Base-by-base conservation (phyloP, 139 green algal genomes). In the Trebouxia sp. region DNA sequence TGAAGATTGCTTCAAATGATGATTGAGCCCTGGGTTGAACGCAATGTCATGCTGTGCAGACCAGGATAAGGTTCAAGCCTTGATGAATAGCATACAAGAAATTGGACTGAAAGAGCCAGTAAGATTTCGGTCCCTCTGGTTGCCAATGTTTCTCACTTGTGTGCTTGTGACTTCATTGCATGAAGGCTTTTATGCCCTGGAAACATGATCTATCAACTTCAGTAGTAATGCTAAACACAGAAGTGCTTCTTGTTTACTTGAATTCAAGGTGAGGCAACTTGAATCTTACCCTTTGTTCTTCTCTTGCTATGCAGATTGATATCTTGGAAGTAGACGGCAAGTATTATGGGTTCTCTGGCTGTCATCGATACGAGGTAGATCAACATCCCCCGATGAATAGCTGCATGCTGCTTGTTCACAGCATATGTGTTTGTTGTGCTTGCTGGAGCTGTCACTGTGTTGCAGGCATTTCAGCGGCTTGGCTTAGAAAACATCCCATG, bases 261-360 rank as follows among this genome's bases (percentile, higher is more conserved):
- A 66, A 28, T 48, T n/a, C 65, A 72, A 28, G 56, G 0, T 30
- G 55, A 26, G 17, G 17, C 43, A n/a, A 58, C 7, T 32, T n/a
- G 45, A 9, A 9, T 14, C n/a, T 51, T 32, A 32, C 24, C 41
- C 26, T 9, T 47, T 15, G 55, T 39, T n/a, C 30, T 41, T 35
- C 28, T 17, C 20, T 69, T 43, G 28, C n/a, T 30, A n/a, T 78
- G 78, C 84, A 90, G 85, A 95, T 95, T 45, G 93, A 96, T 67
- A 90, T 97, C 8, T 72, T 97, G 30, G 83, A 92, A 45, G 93
- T 97, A 14, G 92, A 96, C 30, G 92, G 92, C 17, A 48, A 87
- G 10, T 93, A 91, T 51, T 97, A 94, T 53, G 95, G 95, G 37
- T 98, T 98, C 86, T 93, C 85, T 17, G 95, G 95, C 37, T 98